Base-by-base conservation (phyloP, 495 filamentous ascomycete species). In the Aspergillus nidulans region DNA sequence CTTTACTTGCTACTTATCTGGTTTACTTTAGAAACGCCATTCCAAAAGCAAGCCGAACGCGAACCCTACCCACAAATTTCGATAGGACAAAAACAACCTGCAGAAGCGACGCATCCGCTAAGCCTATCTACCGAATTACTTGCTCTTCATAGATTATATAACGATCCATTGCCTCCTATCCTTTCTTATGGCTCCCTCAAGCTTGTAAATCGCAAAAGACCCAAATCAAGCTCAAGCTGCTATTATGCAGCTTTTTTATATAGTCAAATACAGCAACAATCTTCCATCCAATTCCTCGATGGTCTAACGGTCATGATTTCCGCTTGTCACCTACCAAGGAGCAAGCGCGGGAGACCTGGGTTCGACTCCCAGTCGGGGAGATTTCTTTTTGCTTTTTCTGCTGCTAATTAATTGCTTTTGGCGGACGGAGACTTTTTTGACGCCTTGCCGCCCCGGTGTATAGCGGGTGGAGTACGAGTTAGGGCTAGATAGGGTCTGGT, bases 301-400 rank as follows among this genome's bases (percentile, higher is more conserved):
- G 66, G 69, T 71, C 68, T 71, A 69, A 68, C 65, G 69, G 69
- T 71, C 58, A 71, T 71, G 69, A 71, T 71, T 71, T 71, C 69
- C 66, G 69, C 69, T 71, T 71, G 69, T 71, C 69, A 71, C 59
- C 46, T 55, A 43, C 16, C 26, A 51, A 50, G 49, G 30, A 48
- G 52, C 60, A 30, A 61, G 59, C 59, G 59, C 59, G 59, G 59
- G 59, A 61, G 59, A 61, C 53, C 59, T 54, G 59, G 59, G 59
- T 61, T 61, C 59, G 59, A 61, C 59, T 61, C 59, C 59, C 59
- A 54, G 59, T 61, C 59, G 50, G 53, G 58, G 58, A 60, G 58
- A 49, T 49, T 40, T 50, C 49, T 53, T 60, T 55, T 41, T 41
- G 16, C 19, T 18, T 41, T 6, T 5, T 21, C n/a, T 19, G 19